A percentile compares a stretch with the other conserved stretches of the same genome.
phyloP scores from a whole-genome alignment of 352 stramenopile genomes.

The Pythium phragmiticola region DNA sequence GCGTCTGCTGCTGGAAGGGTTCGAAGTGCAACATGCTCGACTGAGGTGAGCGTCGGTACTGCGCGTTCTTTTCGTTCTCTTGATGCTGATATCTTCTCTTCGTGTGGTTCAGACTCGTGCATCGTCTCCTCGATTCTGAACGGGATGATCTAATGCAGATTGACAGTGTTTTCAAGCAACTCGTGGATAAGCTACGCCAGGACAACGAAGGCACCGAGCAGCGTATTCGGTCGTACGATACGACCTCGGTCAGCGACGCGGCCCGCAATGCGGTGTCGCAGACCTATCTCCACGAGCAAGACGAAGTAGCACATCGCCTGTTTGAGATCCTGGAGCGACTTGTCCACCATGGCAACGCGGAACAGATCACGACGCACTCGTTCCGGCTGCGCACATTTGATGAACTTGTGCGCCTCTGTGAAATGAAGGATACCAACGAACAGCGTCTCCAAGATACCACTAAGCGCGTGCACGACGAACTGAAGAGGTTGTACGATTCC shows the following conservation, averaged over 20 bases:
- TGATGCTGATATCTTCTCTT: neutral
- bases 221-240: conserved; percentile 17
- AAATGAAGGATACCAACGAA: conserved; percentile 19
- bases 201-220: conserved; percentile 17
- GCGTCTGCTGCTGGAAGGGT: conserved; percentile 28
- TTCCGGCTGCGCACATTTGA: conserved; percentile 29
- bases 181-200: conserved; percentile 10
- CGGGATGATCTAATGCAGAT: conserved; percentile 27
- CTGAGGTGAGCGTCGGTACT: conserved; percentile 28
- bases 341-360: neutral
- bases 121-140: conserved; percentile 36
- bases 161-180: conserved; percentile 20
- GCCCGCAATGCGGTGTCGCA: conserved; percentile 16
- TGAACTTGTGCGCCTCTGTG: conserved; percentile 26
- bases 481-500: conserved; percentile 18
- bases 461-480: conserved; percentile 19
- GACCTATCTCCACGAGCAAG: conserved; percentile 24
- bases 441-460: conserved; percentile 12
- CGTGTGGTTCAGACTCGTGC: conserved; percentile 25
- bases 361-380: neutral
- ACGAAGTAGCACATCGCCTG: conserved; percentile 22
- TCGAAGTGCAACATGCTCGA: conserved; percentile 40
- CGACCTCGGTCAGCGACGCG: conserved; percentile 7
- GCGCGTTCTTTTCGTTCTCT: neutral
- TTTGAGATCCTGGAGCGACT: conserved; percentile 19